A percentile compares a stretch with the other conserved stretches of the same genome.
Evolutionary conservation across 192 early-diverging fungal genomes (phyloP).

Genomic region (Podochytrium sp.): DNA sequence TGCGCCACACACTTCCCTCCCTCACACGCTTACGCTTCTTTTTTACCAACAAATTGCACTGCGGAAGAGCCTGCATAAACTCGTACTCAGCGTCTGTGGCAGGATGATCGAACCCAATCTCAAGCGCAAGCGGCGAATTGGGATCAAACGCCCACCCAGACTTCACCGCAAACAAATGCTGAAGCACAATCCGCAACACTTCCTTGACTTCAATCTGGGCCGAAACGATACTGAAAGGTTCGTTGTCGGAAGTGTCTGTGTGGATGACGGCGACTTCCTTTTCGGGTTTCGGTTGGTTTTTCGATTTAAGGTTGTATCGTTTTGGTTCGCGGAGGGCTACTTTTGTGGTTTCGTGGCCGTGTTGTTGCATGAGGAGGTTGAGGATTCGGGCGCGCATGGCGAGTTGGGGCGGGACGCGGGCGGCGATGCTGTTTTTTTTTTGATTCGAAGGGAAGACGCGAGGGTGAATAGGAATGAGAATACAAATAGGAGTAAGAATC

Average conservation of each 20-base stretch:
- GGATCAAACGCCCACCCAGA: conserved; percentile 44
- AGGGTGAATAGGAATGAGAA: too few species aligned
- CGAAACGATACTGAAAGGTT: background rate
- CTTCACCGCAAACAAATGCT: conserved; percentile 33
- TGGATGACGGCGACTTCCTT: background rate
- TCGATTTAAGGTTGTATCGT: background rate
- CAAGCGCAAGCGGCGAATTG: conserved; percentile 56
- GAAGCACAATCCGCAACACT: conserved; percentile 53
- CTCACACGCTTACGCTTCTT: conserved; percentile 50
- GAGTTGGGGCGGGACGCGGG: conserved; percentile 46
- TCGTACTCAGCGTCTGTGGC: conserved; percentile 62
- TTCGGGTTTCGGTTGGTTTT: background rate
- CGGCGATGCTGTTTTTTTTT: too few species aligned
- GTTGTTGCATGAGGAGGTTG: background rate
- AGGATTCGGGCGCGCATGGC: conserved; percentile 39
- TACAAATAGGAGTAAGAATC: too few species aligned
- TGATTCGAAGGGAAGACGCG: too few species aligned
- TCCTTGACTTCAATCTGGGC: conserved; percentile 60
- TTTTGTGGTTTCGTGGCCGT: background rate
- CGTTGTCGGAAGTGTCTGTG: background rate
- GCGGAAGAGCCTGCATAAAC: conserved; percentile 61
- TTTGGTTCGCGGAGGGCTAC: conserved; percentile 10
- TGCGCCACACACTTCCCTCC: background rate
- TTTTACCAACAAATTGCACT: conserved; percentile 58
- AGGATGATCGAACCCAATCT: conserved; percentile 54